Evolutionary conservation across 768 basidiomycete genomes (phyloP), one percentile per base, ranked within the genome.

Genomic region (Hemileccinum rubropunctum): DNA sequence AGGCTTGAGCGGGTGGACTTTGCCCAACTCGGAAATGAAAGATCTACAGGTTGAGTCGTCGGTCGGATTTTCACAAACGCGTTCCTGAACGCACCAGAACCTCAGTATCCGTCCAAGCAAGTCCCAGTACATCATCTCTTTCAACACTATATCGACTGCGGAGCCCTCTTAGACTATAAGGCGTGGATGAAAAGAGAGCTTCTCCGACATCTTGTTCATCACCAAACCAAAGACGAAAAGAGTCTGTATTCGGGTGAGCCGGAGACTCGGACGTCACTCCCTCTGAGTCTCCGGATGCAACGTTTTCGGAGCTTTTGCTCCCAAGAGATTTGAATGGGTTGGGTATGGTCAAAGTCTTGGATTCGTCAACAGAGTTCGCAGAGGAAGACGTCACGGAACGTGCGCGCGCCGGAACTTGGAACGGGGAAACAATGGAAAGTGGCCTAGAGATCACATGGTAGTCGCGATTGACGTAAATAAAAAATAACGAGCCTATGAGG

Each of bases 311-410:
- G n/a, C 80, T 79, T n/a, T 62, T 72, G 23, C 69, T 69, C 47
- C 73, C 72, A 13, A 80, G 72, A 1, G 73, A 69, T 61, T 82
- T 89, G 72, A 89, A 83, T 3, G 82, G 77, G 52, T 82, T 85
- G 7, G 84, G 73, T n/a, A 86, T 67, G 1, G 75, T 72, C n/a
- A 81, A 62, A 10, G 71, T 54, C 23, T 60, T 54, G 11, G 34
- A 35, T 21, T 64, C 66, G 1, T 66, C 64, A 4, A 36, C 30
- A n/a, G 64, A 64, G n/a, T 56, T 57, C 7, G 46, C 41, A 6
- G 53, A 47, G 11, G 52, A 65, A 43, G 59, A 53, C 13, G 54
- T 39, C 9, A 42, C 33, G 8, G 67, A 63, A 17, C 47, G 53
- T 17, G 50, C 28, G 30, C 53, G 42, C 11, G 47, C 42, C 4